phyloP scores from a whole-genome alignment of 192 early-diverging fungal genomes.

The Pecoramyces ruminantium region DNA sequence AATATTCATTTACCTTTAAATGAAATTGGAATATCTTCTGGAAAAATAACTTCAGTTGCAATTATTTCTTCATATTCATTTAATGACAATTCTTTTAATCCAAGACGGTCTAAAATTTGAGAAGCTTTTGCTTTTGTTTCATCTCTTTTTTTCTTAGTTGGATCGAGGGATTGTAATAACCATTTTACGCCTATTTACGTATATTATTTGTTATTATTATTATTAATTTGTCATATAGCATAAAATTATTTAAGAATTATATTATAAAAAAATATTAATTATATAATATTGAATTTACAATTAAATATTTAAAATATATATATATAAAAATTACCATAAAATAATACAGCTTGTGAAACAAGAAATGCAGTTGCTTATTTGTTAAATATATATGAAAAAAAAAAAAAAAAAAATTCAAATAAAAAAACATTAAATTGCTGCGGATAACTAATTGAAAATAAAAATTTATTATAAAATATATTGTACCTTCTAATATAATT shows the following conservation, averaged over 20 bases:
- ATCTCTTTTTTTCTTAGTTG: conserved; percentile 3
- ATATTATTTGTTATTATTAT: no score
- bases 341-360: not conserved
- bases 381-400: no score
- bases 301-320: no score
- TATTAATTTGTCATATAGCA: no score
- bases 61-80: conserved; percentile 90
- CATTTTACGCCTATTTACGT: conserved; percentile 12
- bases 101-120: conserved; percentile 1
- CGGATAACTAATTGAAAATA: no score
- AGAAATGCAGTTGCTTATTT: not conserved
- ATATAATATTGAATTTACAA: no score
- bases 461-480: no score
- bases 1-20: conserved; percentile 46
- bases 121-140: conserved; percentile 2
- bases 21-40: conserved; percentile 71
- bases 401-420: no score
- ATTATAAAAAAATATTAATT: no score
- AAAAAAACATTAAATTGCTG: no score
- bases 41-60: conserved; percentile 78
- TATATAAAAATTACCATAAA: not conserved
- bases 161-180: conserved; percentile 7
- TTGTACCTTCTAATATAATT: not conserved
- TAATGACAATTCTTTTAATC: conserved; percentile 47
- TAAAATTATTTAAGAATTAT: no score